phyloP scores from a whole-genome alignment of 2,329 filamentous ascomycete species.

The Dactylonectria macrodidyma region DNA sequence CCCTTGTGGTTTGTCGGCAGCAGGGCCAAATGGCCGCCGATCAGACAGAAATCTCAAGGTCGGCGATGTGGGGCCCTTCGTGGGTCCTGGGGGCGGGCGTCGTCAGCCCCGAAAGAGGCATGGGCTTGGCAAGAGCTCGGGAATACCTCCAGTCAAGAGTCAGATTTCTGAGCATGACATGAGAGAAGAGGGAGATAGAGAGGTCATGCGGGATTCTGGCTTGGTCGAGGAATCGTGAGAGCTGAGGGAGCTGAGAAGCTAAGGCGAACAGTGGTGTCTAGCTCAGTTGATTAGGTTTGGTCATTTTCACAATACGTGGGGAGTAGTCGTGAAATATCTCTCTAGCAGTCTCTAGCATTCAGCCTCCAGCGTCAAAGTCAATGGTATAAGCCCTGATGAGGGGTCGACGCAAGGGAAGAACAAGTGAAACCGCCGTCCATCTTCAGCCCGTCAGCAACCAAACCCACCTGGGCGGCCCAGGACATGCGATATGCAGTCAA shows the following conservation, averaged over 20 bases:
- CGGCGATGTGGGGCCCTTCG: conserved; percentile 32
- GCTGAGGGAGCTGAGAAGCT: background rate
- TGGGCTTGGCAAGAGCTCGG: conserved; percentile 1
- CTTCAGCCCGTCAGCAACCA: conserved; percentile 29
- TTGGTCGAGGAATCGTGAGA: background rate
- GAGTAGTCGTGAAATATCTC: background rate
- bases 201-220: background rate
- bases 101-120: conserved; percentile 44
- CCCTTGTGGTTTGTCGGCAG: conserved; percentile 8
- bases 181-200: background rate
- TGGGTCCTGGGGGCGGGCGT: conserved; percentile 39
- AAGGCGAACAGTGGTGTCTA: background rate
- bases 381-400: background rate
- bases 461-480: conserved; percentile 20
- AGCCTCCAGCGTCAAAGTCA: background rate
- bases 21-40: background rate
- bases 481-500: conserved; percentile 2
- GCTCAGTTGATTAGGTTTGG: background rate
- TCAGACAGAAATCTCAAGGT: conserved; percentile 28
- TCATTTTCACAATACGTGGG: background rate
- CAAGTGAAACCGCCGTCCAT: conserved; percentile 30
- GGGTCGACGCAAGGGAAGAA: conserved; percentile 10
- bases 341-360: background rate
- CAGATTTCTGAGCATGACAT: background rate
- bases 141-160: background rate